Base-by-base conservation (phyloP, 257 asterid genomes). In the Ballota nigra region DNA sequence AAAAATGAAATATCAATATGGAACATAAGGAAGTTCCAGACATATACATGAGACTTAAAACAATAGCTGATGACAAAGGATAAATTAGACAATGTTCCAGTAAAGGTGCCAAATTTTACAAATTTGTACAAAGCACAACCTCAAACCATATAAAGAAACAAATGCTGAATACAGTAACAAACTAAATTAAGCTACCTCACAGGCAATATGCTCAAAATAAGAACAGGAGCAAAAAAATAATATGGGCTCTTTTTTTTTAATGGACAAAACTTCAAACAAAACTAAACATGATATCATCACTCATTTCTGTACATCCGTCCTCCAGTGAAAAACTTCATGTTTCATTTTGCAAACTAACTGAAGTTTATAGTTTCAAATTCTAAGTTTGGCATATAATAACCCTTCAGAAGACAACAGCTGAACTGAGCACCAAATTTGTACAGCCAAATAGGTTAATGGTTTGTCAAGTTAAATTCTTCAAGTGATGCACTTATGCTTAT, bases 391-490 rank as follows among this genome's bases (percentile, higher is more conserved):
- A 34, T 19, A 41, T 67, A 40, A 58, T 34, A 43, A 64, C 36
- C 57, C 67, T 38, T 59, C 66, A 29, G 41, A 45, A 58, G 58
- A 72, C 38, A 41, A 66, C 40, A 8, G 72, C 61, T 33, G 41
- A 29, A 5, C 26, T 51, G n/a, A 55, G 67, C 58, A 70, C 29
- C 24, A 65, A 34, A 64, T 34, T 41, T 41, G 61, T 29, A 19
- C 36, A n/a, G 58, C 11, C 8, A 63, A 18, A 57, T 6, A 33
- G n/a, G 56, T 13, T 31, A 36, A 33, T 13, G 33, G 31, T 59
- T 63, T 66, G 23, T 33, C 70, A 15, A 11, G 72, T 55, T 47
- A 38, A 72, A 56, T 56, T 66, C 52, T 56, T 31, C 60, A 58
- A 70, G 52, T 12, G 51, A 74, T 23, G 19, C 12, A 5, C 33